Percentiles rank a stretch among this genome's conserved stretches.
These are phyloP conservation scores for Rhamnella rubrinervis DNA, from an alignment of 331 rosid genomes.

Conservation along the genomic window DNA sequence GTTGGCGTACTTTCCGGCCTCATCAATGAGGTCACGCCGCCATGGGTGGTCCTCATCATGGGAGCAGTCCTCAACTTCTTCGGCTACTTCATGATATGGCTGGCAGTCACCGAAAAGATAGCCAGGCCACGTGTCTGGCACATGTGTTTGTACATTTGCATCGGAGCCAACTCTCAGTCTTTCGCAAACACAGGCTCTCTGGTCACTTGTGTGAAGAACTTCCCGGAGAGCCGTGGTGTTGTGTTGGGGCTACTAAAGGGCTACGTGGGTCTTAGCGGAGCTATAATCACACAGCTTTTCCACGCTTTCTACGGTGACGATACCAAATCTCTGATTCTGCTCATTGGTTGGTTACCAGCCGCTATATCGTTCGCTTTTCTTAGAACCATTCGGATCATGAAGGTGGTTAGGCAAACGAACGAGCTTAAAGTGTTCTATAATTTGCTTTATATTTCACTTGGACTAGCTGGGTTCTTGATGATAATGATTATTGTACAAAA, in stretches of 20 bases:
- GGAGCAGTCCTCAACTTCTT: slow-evolving; percentile 47
- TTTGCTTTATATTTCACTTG: slow-evolving; percentile 49
- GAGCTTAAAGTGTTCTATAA: slow-evolving; percentile 44
- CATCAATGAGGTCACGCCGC: slow-evolving; percentile 53
- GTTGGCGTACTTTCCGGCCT: slow-evolving; percentile 56
- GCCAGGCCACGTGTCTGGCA: slow-evolving; percentile 45
- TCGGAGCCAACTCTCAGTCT: slow-evolving; percentile 57
- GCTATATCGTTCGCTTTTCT: slow-evolving; percentile 36
- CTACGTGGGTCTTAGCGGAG: slow-evolving; percentile 48
- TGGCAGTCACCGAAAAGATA: slow-evolving; percentile 35
- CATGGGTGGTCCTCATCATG: slow-evolving; percentile 53
- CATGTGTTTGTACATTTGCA: slow-evolving; percentile 52
- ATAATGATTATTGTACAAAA: slow-evolving; percentile 36
- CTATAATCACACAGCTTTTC: slow-evolving; percentile 44
- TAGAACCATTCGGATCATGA: slow-evolving; percentile 38
- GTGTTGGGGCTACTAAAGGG: slow-evolving; percentile 48
- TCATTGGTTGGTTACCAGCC: slow-evolving; percentile 46
- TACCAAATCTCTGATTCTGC: slow-evolving; percentile 36
- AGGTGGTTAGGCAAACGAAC: slow-evolving; percentile 31
- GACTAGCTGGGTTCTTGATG: slow-evolving; percentile 54
- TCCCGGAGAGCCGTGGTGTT: slow-evolving; percentile 41
- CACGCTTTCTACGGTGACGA: slow-evolving; percentile 37
- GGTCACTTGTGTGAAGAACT: slow-evolving; percentile 46
- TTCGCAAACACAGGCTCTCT: slow-evolving; percentile 50
- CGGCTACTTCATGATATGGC: slow-evolving; percentile 62